Evolutionary conservation across 345 rosid genomes (phyloP), one percentile per base, ranked within the genome.

Genomic region (Pugionium dolabratum): DNA sequence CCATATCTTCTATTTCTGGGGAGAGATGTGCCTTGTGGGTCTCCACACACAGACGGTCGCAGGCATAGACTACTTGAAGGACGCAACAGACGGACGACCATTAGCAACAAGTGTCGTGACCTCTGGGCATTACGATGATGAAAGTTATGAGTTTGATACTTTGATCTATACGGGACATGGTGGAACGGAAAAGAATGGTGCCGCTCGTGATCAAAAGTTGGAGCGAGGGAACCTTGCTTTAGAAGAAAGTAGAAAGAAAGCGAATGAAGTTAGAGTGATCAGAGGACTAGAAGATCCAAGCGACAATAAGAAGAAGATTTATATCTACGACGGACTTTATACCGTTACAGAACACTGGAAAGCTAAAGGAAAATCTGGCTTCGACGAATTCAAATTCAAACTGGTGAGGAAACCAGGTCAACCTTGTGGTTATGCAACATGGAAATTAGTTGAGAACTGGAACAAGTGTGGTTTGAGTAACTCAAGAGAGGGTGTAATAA

Each of bases 111-210:
- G 91, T 69, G 82, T 85, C 59, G 88, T 90, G 40, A 76, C 90
- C 4, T 80, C 89, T 2, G 87, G 85, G 33, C 79, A 64, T 7
- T 87, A 84, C 48, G 85, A 80, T 25, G 86, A 84, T 68, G 67
- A 78, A 70, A 79, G 45, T 0, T 77, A 80, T 3, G 87, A 81
- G 4, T 51, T 40, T 35, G 71, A 86, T 30, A 79, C 71, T 6
- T 66, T 90, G 67, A 54, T 87, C 31, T 87, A 85, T 45, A 79
- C 82, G 45, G 91, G 96, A 10, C 84, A 82, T 10, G 93, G 94
- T 25, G 82, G 89, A 27, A 64, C 31, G 2, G 52, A 37, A 25
- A 76, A 70, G 42, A 42, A 51, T 18, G 71, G 64, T 33, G 39
- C 30, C 32, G 74, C 69, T 60, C 27, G 62, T 7, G 84, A 85